These are phyloP conservation scores for Andrographis paniculata DNA, from an alignment of 305 asterid genomes.

Conservation along the genomic window DNA sequence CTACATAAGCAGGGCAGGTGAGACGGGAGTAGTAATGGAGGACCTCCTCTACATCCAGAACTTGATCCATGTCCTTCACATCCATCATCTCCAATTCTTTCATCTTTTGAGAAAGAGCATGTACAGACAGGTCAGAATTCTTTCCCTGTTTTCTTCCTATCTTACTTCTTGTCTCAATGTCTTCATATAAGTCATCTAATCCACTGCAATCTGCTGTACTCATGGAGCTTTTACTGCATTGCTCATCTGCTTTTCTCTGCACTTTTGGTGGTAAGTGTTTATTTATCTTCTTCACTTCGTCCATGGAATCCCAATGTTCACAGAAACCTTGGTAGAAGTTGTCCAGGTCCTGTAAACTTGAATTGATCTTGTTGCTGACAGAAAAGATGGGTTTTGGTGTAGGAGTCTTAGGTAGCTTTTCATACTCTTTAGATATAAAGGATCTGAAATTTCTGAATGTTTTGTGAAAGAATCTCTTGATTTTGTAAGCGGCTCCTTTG, in stretches of 20 bases:
- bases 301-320: conserved; percentile 25
- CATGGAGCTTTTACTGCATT: conserved; percentile 16
- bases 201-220: conserved; percentile 16
- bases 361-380: conserved; percentile 21
- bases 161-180: neutral
- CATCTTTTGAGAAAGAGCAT: conserved; percentile 49
- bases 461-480: conserved; percentile 32
- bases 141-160: conserved; percentile 20
- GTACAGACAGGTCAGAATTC: conserved; percentile 21
- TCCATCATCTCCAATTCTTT: conserved; percentile 66
- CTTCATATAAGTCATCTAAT: conserved; percentile 16
- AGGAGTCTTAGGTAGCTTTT: conserved; percentile 32
- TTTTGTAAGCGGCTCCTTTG: conserved; percentile 33
- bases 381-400: conserved; percentile 25
- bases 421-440: conserved; percentile 23
- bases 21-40: conserved; percentile 56
- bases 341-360: conserved; percentile 31
- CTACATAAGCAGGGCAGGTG: conserved; percentile 51
- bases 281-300: conserved; percentile 23
- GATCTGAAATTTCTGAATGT: conserved; percentile 38
- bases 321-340: conserved; percentile 30
- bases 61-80: conserved; percentile 52
- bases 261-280: conserved; percentile 13
- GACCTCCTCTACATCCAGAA: conserved; percentile 62
- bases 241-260: conserved; percentile 25